These are phyloP conservation scores for Penicillium brevicompactum DNA, from an alignment of 2,329 filamentous ascomycete genomes.

Conservation along the genomic window DNA sequence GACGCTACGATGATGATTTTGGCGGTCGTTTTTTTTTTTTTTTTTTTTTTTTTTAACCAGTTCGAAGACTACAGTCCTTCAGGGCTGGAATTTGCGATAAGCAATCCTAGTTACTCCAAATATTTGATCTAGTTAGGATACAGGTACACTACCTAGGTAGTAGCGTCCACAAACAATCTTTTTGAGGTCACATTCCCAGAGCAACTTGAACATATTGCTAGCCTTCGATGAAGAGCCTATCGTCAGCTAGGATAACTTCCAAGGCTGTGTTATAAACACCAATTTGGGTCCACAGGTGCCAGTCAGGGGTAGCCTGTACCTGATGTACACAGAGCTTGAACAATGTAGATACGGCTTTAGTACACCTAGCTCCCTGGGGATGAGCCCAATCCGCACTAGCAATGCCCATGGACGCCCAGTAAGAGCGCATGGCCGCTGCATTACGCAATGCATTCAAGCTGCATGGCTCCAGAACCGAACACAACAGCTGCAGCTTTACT, in stretches of 20 bases:
- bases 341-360: not conserved
- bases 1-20: not conserved
- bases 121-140: too few relatives aligned
- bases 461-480: constrained; percentile 1
- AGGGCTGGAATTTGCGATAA: too few relatives aligned
- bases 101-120: too few relatives aligned
- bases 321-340: not conserved
- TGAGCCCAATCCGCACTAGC: not conserved
- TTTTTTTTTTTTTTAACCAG: not conserved
- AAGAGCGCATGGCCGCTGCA: not conserved
- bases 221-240: too few relatives aligned
- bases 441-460: not conserved
- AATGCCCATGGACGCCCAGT: not conserved
- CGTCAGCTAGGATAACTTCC: too few relatives aligned
- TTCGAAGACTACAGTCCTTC: not conserved
- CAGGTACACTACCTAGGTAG: too few relatives aligned
- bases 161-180: too few relatives aligned
- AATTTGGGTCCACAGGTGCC: too few relatives aligned
- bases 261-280: too few relatives aligned
- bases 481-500: constrained; percentile 4
- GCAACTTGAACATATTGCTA: too few relatives aligned
- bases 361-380: too few relatives aligned
- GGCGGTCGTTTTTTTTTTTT: not conserved
- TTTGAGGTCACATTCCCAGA: too few relatives aligned
- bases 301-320: not conserved